Evolutionary conservation across 2,329 filamentous ascomycete genomes (phyloP), one percentile per base, ranked within the genome.

Genomic region (Phyllosticta capitalensis): DNA sequence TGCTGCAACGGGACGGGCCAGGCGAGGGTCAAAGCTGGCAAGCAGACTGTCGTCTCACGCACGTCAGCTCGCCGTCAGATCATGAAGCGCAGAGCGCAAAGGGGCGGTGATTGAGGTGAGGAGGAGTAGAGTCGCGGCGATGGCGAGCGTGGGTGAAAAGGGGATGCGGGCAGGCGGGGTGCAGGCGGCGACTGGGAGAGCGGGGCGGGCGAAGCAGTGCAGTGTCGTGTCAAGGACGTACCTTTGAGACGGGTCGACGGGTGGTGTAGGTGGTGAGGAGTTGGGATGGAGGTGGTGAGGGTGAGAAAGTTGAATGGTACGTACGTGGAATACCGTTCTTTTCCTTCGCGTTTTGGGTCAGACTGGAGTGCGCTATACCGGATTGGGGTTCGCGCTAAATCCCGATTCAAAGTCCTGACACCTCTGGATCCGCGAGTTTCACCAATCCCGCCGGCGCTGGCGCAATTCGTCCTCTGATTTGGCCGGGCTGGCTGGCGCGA

Each of bases 121-220:
- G 30, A 22, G 12, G 49, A 48, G 58, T 24, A n/a, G n/a, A 28
- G 21, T 53, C 52, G 52, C 20, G 53, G 51, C 49, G 48, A 48
- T 45, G 48, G 54, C n/a, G 63, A 63, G 67, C 66, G 59, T 66
- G 67, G 67, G 65, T 56, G 69, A 71, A 72, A 67, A 71, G 68
- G 67, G 70, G 70, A 72, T 64, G 65, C 62, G 65, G 64, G 67
- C 67, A 65, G 68, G 66, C 66, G 61, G 62, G 55, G 26, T 51
- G 55, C 59, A 58, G 59, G n/a, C 61, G 17, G 58, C 58, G 58
- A 60, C 21, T 9, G 61, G 63, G 64, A 63, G 62, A 65, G 64
- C 63, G 64, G 62, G 63, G 63, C 62, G 57, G 56, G 61, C 56
- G 55, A 64, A 60, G 61, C 55, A 63, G 30, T 38, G 30, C 10